Base-by-base conservation (phyloP, 2,329 filamentous ascomycete genomes). In the Trichophyton schoenleinii region DNA sequence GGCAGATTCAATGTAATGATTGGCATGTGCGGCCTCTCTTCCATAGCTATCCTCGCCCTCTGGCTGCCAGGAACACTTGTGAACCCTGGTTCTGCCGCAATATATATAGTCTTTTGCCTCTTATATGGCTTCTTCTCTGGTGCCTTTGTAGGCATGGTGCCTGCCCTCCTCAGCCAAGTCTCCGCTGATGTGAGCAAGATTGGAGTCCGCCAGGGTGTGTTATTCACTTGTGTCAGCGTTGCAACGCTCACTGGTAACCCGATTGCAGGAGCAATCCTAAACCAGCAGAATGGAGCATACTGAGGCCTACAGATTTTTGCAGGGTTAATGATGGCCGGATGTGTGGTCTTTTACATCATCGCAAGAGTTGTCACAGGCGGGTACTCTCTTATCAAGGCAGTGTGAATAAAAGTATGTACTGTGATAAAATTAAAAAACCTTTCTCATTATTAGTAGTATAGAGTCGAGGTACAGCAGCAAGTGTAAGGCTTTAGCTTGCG, bases 91-190 rank as follows among this genome's bases (percentile, higher is more conserved):
- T 79, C 79, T 0, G 79, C 81, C 0, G 82, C 86, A 62, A 18
- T 28, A 7, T 20, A 59, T 38, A 79, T 89, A 58, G 77, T 83
- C 41, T 89, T 88, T 70, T 79, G 81, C 11, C 76, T 80, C 15
- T 71, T 88, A 5, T 90, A 87, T 65, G 87, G 87, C n/a, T 88
- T 89, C 70, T 80, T 80, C 11, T 85, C 83, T 0, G 87, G 87
- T 15, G 82, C 82, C 1, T 87, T 85, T 67, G 81, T 88, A 38
- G 81, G 82, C 0, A 74, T 89, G 20, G 77, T 77, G 0, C 84
- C 87, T 0, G 80, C 85, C 0, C 75, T 87, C 13, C 76, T 91
- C 25, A 86, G 85, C 1, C 86, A 90, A 67, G 87, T 90, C 64
- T 85, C 82, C 1, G 3, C 49, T 9, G 85, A 88, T 53, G 80